phyloP scores from a whole-genome alignment of 1,284 basidiomycete species.

The Ceratorhiza oryzae-sativae region DNA sequence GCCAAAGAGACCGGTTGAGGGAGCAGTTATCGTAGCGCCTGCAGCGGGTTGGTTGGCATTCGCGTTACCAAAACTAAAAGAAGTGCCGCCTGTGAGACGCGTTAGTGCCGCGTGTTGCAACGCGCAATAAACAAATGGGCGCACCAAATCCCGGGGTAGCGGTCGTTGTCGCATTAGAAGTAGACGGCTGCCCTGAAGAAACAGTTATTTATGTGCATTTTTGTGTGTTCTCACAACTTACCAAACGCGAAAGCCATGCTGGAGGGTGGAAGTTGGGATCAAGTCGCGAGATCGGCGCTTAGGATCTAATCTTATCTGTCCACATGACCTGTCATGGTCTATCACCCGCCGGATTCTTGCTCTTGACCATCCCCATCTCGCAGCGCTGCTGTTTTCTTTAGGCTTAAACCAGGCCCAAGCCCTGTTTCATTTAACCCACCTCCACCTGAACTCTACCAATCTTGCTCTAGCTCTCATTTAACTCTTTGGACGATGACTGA shows the following conservation, averaged over 20 bases:
- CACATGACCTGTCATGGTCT: conserved; percentile 28
- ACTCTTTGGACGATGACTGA: background rate
- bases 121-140: background rate
- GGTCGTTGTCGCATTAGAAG: conserved; percentile 12
- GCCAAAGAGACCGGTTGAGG: conserved; percentile 39
- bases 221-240: background rate
- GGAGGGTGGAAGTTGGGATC: conserved; percentile 1
- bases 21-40: conserved; percentile 4
- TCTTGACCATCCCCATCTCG: background rate
- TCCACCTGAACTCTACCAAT: too few species aligned
- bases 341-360: conserved; percentile 6
- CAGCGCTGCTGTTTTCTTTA: background rate
- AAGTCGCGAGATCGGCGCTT: background rate
- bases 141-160: conserved; percentile 18
- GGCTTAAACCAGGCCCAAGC: background rate
- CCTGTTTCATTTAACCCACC: background rate
- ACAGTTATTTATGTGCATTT: background rate
- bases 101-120: conserved; percentile 15
- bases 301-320: conserved; percentile 20
- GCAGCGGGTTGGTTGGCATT: background rate
- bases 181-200: background rate
- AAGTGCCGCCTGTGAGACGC: conserved; percentile 10
- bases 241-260: conserved; percentile 30
- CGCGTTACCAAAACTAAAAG: conserved; percentile 22
- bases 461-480: background rate